Evolutionary conservation across 257 asterid genomes (phyloP), one percentile per base, ranked within the genome.

Genomic region (Gardenia jasminoides): DNA sequence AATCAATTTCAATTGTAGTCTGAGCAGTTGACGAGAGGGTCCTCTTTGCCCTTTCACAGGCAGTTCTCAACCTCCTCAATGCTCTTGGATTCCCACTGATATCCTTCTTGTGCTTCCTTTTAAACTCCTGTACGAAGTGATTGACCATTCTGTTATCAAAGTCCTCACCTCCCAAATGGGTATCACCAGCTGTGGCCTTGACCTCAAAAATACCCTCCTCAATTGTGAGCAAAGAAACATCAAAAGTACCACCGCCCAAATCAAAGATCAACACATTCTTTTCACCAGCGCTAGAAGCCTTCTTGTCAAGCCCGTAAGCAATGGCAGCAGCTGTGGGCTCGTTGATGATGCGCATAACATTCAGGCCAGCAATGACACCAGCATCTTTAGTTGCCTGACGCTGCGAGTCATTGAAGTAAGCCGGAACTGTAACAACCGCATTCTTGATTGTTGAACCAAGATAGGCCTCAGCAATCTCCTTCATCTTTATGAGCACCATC

Each of bases 141-240:
- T 80, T 80, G 26, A 83, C 86, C 86, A 83, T 80, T 44, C 83
- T 79, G 52, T 83, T 79, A 70, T 83, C 86, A 64, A 84, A 84
- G 20, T 84, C 87, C 31, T 84, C 87, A 50, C 87, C 87, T 26
- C 87, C 87, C 73, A 84, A 67, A 50, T 76, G 86, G 6, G 82
- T 76, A 58, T 83, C 84, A 75, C 86, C 86, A 54, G 84, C 86
- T 6, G 79, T 80, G 6, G 86, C 82, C 66, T 78, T 83, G 50
- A 83, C 84, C 74, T 79, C 82, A 67, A 85, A 81, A 22, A 79
- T 85, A 33, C 83, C 86, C 28, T 82, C 81, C 54, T 82, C 85
- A 59, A 78, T 82, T 1, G 85, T 78, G 22, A 82, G 80, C 48
- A 78, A 43, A 4, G 85, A 78, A 3, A 78, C 85, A 82, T 82